Evolutionary conservation across 208 protist species (phyloP), one percentile per base, ranked within the genome.

Genomic region (Crithidia acanthocephali): DNA sequence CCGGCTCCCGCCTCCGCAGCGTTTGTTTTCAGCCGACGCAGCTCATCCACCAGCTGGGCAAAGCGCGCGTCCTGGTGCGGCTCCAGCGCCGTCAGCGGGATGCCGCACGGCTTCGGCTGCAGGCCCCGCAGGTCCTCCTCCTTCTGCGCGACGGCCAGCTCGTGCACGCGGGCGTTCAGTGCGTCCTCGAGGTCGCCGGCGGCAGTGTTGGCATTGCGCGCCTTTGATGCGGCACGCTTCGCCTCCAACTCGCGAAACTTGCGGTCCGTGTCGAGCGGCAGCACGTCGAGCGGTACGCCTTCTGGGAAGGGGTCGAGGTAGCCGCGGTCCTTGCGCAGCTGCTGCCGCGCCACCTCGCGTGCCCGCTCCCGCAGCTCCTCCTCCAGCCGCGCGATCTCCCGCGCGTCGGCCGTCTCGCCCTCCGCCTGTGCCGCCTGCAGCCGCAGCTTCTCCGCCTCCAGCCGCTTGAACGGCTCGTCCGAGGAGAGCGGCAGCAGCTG

Each of bases 1-100:
- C 48, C 15, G 23, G n/a, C 16, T 3, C 48, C 48, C 5, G 72
- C 70, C 11, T 62, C 62, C 0, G 7, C 53, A 1, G 50, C 35
- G 44, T 64, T 56, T 13, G 77, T 71, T 68, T 92, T 92, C 25
- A 89, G 72, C 1, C 15, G 16, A 4, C 87, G 80, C 62, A 92
- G 56, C 28, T 86, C 74, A n/a, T 85, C 74, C 37, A 93, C 85
- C 48, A 91, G 30, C 60, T 80, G 60, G 10, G 62, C 71, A 62
- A 93, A 90, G 16, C 80, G 44, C 2, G 84, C 80, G 60, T 95
- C 87, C 9, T 82, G 68, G 73, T 92, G 87, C 10, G 85, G 87
- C 47, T 79, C 65, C 20, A 95, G 71, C 20, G 81, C 61, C 2
- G 48, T 62, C 22, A 92, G 40, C 9, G 90, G 83, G 28, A 95